Percentiles rank a stretch among this genome's conserved stretches.
phyloP scores from a whole-genome alignment of 2,329 filamentous ascomycete species.

The Cytospora schulzeri region DNA sequence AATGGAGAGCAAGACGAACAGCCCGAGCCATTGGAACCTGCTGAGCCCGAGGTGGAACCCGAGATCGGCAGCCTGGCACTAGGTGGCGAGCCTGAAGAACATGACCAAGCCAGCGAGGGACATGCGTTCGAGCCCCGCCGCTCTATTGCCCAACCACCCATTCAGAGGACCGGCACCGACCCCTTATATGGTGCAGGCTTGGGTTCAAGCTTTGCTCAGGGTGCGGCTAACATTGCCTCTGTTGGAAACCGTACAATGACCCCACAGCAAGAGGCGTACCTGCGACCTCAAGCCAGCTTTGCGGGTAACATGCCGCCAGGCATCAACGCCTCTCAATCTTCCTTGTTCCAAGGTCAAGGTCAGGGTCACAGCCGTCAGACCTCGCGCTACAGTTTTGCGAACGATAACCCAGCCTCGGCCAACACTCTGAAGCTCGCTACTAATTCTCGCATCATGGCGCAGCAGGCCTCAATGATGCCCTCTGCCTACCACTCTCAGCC shows the following conservation, averaged over 20 bases:
- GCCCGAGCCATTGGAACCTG: slow-evolving; percentile 22
- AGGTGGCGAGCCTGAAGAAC: slow-evolving; percentile 89
- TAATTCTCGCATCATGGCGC: slow-evolving; percentile 76
- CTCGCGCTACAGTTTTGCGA: slow-evolving; percentile 85
- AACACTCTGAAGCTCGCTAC: slow-evolving; percentile 74
- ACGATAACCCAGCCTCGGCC: slow-evolving; percentile 67
- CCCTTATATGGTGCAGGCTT: slow-evolving; percentile 58
- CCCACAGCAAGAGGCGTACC: slow-evolving; percentile 75
- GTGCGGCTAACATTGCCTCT: slow-evolving; percentile 56
- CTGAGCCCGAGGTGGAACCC: slow-evolving; percentile 68
- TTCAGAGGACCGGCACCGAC: slow-evolving; percentile 63
- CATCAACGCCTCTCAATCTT: slow-evolving; percentile 54
- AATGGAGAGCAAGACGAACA: slow-evolving; percentile 52
- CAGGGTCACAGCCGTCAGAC: slow-evolving; percentile 77
- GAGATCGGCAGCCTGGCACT: slow-evolving; percentile 85
- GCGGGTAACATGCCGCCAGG: slow-evolving; percentile 63
- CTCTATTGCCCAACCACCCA: slow-evolving; percentile 74
- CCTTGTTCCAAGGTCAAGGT: slow-evolving; percentile 52
- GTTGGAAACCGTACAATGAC: slow-evolving; percentile 74
- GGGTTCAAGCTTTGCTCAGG: slow-evolving; percentile 50
- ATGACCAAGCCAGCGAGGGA: slow-evolving; percentile 56
- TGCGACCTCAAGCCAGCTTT: slow-evolving; percentile 62
- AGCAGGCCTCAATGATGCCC: slow-evolving; percentile 83
- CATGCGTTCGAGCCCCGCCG: slow-evolving; percentile 60
- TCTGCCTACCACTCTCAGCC: slow-evolving; percentile 61